phyloP scores from a whole-genome alignment of 441 rosid genomes.

The Gossypium schwendimanii region DNA sequence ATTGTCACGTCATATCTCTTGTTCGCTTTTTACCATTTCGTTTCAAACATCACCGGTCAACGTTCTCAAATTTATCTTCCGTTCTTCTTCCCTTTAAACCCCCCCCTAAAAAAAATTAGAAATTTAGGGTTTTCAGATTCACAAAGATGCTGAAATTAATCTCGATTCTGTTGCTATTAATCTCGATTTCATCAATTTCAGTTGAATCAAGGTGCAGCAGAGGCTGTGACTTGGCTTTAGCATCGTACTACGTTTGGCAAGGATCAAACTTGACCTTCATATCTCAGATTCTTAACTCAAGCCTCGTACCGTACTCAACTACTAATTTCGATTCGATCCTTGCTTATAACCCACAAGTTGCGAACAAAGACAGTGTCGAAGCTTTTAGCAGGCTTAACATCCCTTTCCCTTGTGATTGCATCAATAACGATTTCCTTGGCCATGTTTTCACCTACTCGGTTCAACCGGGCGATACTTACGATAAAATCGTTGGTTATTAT shows the following conservation, averaged over 20 bases:
- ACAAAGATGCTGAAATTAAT: background rate
- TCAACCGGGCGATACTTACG: constrained; percentile 27
- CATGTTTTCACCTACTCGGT: constrained; percentile 31
- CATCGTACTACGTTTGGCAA: constrained; percentile 50
- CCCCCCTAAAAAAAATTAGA: background rate
- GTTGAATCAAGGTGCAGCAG: constrained; percentile 39
- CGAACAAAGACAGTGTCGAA: constrained; percentile 26
- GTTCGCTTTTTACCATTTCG: background rate
- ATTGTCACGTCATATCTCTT: background rate
- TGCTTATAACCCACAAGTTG: constrained; percentile 25
- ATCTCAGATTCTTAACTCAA: constrained; percentile 24
- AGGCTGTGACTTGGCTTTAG: constrained; percentile 44
- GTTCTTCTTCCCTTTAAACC: background rate
- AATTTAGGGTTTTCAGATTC: background rate
- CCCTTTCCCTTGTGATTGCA: constrained; percentile 58
- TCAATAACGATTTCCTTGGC: constrained; percentile 34
- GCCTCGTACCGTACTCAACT: background rate
- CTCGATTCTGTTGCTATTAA: background rate
- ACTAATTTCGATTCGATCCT: constrained; percentile 24
- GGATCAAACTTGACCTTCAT: constrained; percentile 33
- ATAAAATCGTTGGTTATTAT: constrained; percentile 25
- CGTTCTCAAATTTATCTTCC: background rate
- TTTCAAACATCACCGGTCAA: constrained; percentile 7
- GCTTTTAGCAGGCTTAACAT: constrained; percentile 28
- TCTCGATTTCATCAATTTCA: constrained; percentile 16